Conservation (phyloP, 306 rosid species). For the Styphnolobium japonicum region DNA sequence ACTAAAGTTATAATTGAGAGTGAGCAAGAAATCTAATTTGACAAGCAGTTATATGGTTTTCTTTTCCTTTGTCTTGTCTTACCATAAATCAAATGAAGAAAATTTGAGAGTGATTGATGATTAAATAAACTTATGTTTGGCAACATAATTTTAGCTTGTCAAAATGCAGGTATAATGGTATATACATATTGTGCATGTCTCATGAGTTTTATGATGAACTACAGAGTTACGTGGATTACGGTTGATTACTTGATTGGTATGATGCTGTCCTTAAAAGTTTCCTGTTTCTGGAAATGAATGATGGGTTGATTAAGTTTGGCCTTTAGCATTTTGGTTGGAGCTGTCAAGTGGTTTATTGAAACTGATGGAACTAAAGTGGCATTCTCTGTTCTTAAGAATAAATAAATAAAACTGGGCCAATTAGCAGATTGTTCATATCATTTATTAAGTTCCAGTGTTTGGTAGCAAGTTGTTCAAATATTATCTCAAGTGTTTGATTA, state of each 20-base stretch:
- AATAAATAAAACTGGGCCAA: background rate
- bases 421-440: background rate
- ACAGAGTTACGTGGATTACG: background rate
- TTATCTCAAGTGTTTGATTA: background rate
- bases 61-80: background rate
- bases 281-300: background rate
- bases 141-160: constrained; percentile 6
- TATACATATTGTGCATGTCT: background rate
- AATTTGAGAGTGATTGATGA: background rate
- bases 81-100: background rate
- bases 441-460: background rate
- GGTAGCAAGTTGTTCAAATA: constrained; percentile 1
- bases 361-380: background rate
- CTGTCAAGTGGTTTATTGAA: background rate
- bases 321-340: constrained; percentile 1
- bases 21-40: background rate
- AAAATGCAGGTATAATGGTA: background rate
- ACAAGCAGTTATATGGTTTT: background rate
- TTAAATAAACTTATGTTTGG: background rate
- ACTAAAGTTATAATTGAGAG: background rate
- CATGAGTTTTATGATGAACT: background rate
- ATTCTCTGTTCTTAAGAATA: background rate
- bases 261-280: background rate
- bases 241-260: background rate
- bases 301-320: background rate